phyloP scores from a whole-genome alignment of 176 grass and related monocot species.

The Pontederia crassipes region DNA sequence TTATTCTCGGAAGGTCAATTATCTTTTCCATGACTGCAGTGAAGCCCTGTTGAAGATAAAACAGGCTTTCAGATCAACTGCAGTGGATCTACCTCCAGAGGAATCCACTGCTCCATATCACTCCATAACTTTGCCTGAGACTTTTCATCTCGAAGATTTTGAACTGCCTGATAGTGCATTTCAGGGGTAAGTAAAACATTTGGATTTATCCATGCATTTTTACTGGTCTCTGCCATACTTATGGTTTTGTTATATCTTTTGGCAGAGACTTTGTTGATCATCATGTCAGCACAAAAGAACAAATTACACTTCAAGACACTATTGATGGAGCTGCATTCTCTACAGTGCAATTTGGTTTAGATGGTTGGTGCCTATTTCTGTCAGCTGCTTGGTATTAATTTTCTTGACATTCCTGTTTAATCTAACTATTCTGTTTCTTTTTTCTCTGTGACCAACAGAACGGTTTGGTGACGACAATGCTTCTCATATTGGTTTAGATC shows the following conservation, averaged over 20 bases:
- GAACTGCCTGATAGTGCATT: conserved; percentile 82
- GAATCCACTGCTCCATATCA: conserved; percentile 99
- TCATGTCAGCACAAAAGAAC: conserved; percentile 96
- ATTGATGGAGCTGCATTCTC: conserved; percentile 72
- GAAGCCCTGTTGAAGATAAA: conserved; percentile 98
- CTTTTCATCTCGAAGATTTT: conserved; percentile 99
- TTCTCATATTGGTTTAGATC: conserved; percentile 90
- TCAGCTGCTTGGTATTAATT: conserved; percentile 4
- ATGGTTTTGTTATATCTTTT: conserved; percentile 12
- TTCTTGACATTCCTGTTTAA: conserved; percentile 20
- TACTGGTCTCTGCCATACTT: too few relatives aligned
- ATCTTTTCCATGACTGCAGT: conserved; percentile 98
- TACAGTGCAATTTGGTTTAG: conserved; percentile 89
- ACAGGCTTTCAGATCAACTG: conserved; percentile 92
- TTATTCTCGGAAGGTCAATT: conserved; percentile 99
- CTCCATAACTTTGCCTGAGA: conserved; percentile 99
- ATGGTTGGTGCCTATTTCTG: conserved; percentile 59
- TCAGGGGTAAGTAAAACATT: conserved; percentile 48
- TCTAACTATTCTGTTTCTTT: conserved; percentile 17
- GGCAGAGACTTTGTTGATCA: conserved; percentile 73
- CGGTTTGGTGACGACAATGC: conserved; percentile 97
- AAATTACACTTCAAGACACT: conserved; percentile 98
- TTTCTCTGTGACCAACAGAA: conserved; percentile 33
- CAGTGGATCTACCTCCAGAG: conserved; percentile 95
- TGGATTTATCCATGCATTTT: neutral